Evolutionary conservation across 306 rosid species (phyloP).

Genomic region (Cyclanthera cordifolia): DNA sequence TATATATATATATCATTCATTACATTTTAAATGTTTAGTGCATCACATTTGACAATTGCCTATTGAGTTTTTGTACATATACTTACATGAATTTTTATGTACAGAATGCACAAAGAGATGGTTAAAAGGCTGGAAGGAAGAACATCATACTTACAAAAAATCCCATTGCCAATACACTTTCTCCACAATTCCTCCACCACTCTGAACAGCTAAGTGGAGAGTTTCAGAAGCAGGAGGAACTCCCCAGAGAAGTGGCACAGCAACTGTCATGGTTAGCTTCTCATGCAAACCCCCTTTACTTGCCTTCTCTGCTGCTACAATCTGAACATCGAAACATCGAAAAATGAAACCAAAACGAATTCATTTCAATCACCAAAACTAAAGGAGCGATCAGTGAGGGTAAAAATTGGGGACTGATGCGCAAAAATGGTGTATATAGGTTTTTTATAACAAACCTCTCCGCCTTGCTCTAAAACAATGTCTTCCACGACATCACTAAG

Average conservation of each 20-base stretch:
- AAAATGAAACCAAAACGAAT: neutral
- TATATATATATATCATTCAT: neutral
- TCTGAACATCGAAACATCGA: slow-evolving; percentile 29
- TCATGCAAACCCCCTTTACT: slow-evolving; percentile 79
- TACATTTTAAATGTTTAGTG: neutral
- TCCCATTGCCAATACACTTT: slow-evolving; percentile 95
- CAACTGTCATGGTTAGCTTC: slow-evolving; percentile 91
- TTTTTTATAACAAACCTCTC: slow-evolving; percentile 54
- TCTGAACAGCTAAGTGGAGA: slow-evolving; percentile 89
- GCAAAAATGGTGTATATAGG: neutral
- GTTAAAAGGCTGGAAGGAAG: slow-evolving; percentile 25
- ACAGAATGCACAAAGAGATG: slow-evolving; percentile 64
- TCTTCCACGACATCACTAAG: slow-evolving; percentile 93
- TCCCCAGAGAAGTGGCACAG: slow-evolving; percentile 95
- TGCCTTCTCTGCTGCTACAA: slow-evolving; percentile 81
- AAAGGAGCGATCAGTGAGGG: neutral
- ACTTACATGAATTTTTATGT: slow-evolving; percentile 35
- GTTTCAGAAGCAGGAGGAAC: slow-evolving; percentile 96
- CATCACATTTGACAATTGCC: neutral
- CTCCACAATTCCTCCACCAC: slow-evolving; percentile 98
- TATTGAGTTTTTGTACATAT: slow-evolving; percentile 25
- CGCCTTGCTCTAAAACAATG: slow-evolving; percentile 87
- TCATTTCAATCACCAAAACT: neutral
- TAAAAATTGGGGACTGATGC: neutral
- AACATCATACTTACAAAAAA: slow-evolving; percentile 46